Base-by-base conservation (phyloP, 805 yeast genomes). In the Kuraishia piskuri region DNA sequence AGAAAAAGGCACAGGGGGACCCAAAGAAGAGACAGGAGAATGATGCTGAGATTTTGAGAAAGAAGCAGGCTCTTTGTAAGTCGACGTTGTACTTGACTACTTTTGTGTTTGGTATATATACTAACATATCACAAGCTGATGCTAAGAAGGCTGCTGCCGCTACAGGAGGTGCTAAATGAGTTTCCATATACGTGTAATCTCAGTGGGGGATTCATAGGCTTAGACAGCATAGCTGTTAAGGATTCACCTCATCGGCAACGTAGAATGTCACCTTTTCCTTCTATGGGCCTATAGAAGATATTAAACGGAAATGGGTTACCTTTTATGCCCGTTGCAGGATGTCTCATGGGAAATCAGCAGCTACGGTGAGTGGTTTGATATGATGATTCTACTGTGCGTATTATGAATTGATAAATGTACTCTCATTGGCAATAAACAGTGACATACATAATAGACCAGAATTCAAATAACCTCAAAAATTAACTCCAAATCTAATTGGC, bases 11-110 rank as follows among this genome's bases (percentile, higher is more conserved):
- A 63, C 77, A 73, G 7, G 98, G 97, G 24, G 96, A 90, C 65
- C 92, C 96, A 44, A 77, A 77, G 59, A 88, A 89, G 67, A 77
- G 97, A 65, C 78, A 83, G 82, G 96, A 92, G 67, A 79, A 75
- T 48, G 96, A 92, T 65, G 98, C 97, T 23, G 96, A 87, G 52
- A 86, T 84, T 59, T 79, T 92, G 79, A 83, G 98, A 68, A 82
- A 80, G 62, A 94, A 92, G 67, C 98, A 92, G 73, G 86, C 84
- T 22, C 87, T 77, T 54, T 92, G 94, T 72, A 78, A 68, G 80
- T 82, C 60, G 55, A 59, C 64, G 23, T 40, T 36, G 21, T 22
- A 9, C 23, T 31, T 12, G 40, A 46, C n/a, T 46, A 45, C 48
- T 24, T 22, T 23, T 48, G 50, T 4, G 20, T 25, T n/a, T 48